Percentiles rank a stretch among this genome's conserved stretches.
These are phyloP conservation scores for Tetracladium setigerum DNA, from an alignment of 495 filamentous ascomycete species.

Conservation along the genomic window DNA sequence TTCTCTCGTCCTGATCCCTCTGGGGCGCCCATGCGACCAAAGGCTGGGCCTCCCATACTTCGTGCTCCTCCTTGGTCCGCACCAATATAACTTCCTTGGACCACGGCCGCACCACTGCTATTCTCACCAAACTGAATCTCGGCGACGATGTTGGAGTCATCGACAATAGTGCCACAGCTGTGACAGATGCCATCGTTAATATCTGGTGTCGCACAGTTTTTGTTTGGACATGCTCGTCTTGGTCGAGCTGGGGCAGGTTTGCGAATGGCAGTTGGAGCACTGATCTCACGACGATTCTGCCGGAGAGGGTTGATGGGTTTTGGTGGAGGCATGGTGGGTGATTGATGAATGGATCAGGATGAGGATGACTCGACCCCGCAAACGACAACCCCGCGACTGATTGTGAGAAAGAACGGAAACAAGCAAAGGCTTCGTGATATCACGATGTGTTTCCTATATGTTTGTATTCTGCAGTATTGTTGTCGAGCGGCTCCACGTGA, in stretches of 20 bases:
- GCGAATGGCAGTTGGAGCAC: constrained; percentile 5
- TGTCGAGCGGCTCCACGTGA: too few relatives aligned
- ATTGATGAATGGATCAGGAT: too few relatives aligned
- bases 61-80: constrained; percentile 60
- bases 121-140: constrained; percentile 87
- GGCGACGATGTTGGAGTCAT: constrained; percentile 78
- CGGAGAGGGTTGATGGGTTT: constrained; percentile 6
- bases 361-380: too few relatives aligned
- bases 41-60: constrained; percentile 38
- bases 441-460: too few relatives aligned
- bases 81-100: constrained; percentile 81
- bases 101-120: constrained; percentile 74
- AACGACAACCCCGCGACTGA: too few relatives aligned
- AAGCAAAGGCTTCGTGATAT: too few relatives aligned
- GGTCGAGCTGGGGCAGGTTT: constrained; percentile 1
- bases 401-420: too few relatives aligned
- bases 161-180: constrained; percentile 74
- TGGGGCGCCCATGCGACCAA: constrained; percentile 38
- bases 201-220: constrained; percentile 28
- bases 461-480: too few relatives aligned
- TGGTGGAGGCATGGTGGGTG: too few relatives aligned
- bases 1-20: constrained; percentile 52
- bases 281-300: constrained; percentile 10
- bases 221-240: constrained; percentile 27
- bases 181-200: constrained; percentile 58